Conservation (phyloP, 164 flowering plant species). For the Santalum album region DNA sequence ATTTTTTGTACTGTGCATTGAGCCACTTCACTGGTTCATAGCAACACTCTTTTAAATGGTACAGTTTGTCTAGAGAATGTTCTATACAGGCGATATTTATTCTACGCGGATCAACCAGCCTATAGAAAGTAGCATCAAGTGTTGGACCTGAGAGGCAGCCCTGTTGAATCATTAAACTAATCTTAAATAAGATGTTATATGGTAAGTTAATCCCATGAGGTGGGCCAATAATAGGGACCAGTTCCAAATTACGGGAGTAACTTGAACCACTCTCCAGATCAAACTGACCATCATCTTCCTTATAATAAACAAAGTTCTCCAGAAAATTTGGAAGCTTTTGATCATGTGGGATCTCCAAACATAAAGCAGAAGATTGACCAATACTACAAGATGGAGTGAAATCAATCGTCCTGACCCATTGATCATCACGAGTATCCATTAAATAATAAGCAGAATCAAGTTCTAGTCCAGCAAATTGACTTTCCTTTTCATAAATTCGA, state of each 20-base stretch:
- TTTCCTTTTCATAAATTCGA: conserved; percentile 45
- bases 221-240: conserved; percentile 67
- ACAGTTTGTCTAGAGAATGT: conserved; percentile 58
- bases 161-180: conserved; percentile 59
- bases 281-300: conserved; percentile 33
- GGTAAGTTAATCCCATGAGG: conserved; percentile 37
- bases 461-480: conserved; percentile 10
- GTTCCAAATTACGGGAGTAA: conserved; percentile 30
- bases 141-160: conserved; percentile 67
- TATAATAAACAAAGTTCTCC: conserved; percentile 33
- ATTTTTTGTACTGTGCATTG: conserved; percentile 33
- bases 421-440: conserved; percentile 39
- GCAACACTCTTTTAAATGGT: conserved; percentile 55
- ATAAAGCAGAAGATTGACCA: conserved; percentile 78
- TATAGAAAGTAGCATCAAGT: conserved; percentile 41
- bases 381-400: conserved; percentile 50
- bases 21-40: conserved; percentile 74
- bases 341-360: conserved; percentile 33
- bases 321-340: conserved; percentile 24
- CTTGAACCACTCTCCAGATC: conserved; percentile 26
- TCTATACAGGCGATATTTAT: conserved; percentile 30
- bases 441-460: conserved; percentile 29
- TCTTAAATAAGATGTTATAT: conserved; percentile 50
- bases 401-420: conserved; percentile 66
- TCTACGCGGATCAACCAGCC: conserved; percentile 43